A percentile compares a stretch with the other conserved stretches of the same genome.
These are phyloP conservation scores for Leishmania lainsoni DNA, from an alignment of 208 protist species.

Conservation along the genomic window DNA sequence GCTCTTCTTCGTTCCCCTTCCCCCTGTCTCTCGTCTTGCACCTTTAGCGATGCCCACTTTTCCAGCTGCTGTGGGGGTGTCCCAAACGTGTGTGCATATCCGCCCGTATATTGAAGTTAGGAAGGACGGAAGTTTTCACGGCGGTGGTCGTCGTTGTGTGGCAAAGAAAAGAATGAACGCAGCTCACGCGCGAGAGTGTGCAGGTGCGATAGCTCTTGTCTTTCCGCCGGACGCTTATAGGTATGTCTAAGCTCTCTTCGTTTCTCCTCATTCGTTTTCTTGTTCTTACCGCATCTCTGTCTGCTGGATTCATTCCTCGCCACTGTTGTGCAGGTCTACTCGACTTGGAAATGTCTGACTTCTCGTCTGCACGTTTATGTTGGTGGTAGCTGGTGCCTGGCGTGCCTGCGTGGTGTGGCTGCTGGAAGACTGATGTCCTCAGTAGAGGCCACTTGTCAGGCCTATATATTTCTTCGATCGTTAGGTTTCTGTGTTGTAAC, in stretches of 20 bases:
- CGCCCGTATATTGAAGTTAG: no score
- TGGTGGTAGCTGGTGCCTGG: neutral
- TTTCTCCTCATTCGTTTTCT: neutral
- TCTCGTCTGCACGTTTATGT: neutral
- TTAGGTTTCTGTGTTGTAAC: neutral
- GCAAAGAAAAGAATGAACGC: neutral
- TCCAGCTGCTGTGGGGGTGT: no score
- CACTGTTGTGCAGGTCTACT: neutral
- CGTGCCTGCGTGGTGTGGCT: neutral
- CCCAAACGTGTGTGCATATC: no score
- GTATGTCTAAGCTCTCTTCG: neutral
- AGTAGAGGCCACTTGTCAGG: neutral
- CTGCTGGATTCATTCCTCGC: neutral
- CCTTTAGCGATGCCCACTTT: neutral
- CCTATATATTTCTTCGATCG: neutral
- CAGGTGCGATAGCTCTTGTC: neutral
- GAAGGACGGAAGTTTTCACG: no score
- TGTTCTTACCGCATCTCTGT: neutral
- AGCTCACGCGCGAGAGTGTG: neutral
- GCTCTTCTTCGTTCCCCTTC: neutral
- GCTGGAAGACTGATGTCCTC: neutral
- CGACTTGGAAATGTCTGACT: neutral
- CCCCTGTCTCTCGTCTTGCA: neutral
- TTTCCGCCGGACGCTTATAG: neutral
- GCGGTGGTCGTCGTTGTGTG: neutral